Conservation (phyloP, 768 basidiomycete genomes). For the Boletus reticuloceps region DNA sequence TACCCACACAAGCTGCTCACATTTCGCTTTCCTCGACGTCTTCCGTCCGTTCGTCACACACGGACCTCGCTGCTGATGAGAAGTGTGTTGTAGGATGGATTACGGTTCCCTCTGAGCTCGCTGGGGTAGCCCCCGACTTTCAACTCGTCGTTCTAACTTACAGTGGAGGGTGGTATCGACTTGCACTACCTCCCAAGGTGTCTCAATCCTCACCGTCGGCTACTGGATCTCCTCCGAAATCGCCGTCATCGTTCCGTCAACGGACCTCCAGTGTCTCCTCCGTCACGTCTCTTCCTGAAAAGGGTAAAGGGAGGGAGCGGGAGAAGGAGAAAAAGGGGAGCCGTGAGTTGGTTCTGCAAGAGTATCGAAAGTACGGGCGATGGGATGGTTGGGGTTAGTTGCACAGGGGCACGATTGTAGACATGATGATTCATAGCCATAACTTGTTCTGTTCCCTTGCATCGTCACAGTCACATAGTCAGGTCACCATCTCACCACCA, state of each 20-base stretch:
- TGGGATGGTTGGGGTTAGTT: conserved; percentile 84
- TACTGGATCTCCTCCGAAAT: conserved; percentile 45
- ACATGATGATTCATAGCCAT: too few relatives aligned
- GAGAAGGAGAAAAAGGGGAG: conserved; percentile 56
- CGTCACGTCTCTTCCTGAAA: conserved; percentile 41
- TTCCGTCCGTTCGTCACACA: conserved; percentile 48
- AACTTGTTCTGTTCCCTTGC: too few relatives aligned
- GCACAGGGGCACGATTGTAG: not conserved
- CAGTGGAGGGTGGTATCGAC: conserved; percentile 89
- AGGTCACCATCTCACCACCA: not conserved
- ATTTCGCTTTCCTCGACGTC: conserved; percentile 74
- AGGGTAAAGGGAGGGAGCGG: conserved; percentile 56
- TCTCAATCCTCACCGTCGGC: conserved; percentile 16
- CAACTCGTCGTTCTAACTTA: conserved; percentile 86
- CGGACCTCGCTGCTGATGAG: conserved; percentile 75
- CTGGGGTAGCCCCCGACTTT: conserved; percentile 45
- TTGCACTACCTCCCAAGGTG: conserved; percentile 54
- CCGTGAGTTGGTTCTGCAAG: conserved; percentile 65
- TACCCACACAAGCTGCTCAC: conserved; percentile 82
- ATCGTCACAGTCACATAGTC: too few relatives aligned
- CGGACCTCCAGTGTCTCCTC: conserved; percentile 60
- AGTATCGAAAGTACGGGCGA: conserved; percentile 78
- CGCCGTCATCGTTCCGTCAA: conserved; percentile 37
- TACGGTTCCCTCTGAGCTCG: conserved; percentile 40
- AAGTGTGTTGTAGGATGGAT: conserved; percentile 89